These are phyloP conservation scores for Saccharomycopsis synnaedendra DNA, from an alignment of 805 yeast species.

Conservation along the genomic window DNA sequence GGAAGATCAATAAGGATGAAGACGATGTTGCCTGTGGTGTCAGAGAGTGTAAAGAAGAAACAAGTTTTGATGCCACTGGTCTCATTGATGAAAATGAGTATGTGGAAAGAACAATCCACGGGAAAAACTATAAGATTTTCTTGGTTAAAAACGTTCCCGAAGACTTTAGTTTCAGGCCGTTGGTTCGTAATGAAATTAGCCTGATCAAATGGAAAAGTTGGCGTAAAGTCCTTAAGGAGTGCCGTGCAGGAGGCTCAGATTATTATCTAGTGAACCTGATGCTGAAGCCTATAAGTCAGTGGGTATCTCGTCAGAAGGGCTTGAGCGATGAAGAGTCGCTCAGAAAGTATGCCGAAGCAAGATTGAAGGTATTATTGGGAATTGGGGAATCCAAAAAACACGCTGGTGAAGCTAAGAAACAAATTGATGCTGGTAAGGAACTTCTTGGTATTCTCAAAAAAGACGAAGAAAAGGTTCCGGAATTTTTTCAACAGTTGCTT, in stretches of 20 bases:
- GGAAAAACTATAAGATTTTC: constrained; percentile 79
- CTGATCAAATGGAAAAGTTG: constrained; percentile 71
- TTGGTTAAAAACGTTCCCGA: constrained; percentile 71
- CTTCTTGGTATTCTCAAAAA: constrained; percentile 47
- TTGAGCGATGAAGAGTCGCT: constrained; percentile 43
- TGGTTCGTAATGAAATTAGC: constrained; percentile 80
- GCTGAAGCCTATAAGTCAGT: constrained; percentile 39
- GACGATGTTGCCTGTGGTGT: constrained; percentile 80
- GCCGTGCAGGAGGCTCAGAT: constrained; percentile 2
- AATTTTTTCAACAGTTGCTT: constrained; percentile 6
- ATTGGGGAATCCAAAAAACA: constrained; percentile 29
- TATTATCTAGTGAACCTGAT: constrained; percentile 38
- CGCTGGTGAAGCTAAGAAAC: constrained; percentile 18
- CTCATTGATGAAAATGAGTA: constrained; percentile 59
- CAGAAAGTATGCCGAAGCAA: constrained; percentile 51
- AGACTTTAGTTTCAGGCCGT: constrained; percentile 62
- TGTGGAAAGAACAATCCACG: constrained; percentile 69
- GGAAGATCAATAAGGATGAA: constrained; percentile 92
- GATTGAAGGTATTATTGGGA: constrained; percentile 55
- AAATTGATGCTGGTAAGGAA: constrained; percentile 66
- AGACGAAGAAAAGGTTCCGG: constrained; percentile 6
- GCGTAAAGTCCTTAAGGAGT: constrained; percentile 29
- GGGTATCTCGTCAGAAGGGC: constrained; percentile 43
- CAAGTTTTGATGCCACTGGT: constrained; percentile 74
- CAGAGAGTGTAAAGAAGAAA: constrained; percentile 88